phyloP scores from a whole-genome alignment of 306 rosid species.

The Canavalia gladiata region DNA sequence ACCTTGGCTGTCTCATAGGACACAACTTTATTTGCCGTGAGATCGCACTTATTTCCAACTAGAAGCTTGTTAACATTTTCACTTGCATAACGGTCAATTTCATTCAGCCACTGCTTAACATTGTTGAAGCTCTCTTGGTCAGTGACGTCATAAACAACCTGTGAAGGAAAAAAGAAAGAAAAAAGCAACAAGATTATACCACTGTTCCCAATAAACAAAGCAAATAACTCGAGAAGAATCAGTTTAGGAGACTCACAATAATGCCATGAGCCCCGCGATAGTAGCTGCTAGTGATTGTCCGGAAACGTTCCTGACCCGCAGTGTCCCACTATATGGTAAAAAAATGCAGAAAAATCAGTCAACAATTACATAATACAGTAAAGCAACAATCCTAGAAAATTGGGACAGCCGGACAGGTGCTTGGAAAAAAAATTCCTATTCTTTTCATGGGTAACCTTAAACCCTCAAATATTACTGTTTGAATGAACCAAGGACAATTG shows the following conservation, averaged over 20 bases:
- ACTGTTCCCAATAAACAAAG: constrained; percentile 32
- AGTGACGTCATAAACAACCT: constrained; percentile 88
- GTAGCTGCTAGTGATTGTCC: constrained; percentile 99
- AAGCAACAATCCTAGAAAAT: constrained; percentile 32
- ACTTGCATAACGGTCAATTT: constrained; percentile 87
- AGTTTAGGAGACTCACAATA: constrained; percentile 68
- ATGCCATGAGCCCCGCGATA: constrained; percentile 99
- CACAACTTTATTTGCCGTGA: constrained; percentile 78
- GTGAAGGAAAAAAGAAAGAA: background rate
- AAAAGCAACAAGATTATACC: constrained; percentile 35
- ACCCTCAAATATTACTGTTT: constrained; percentile 4
- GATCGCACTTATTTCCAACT: constrained; percentile 79
- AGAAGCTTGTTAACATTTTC: constrained; percentile 85
- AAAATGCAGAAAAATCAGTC: constrained; percentile 43
- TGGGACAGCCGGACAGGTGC: background rate
- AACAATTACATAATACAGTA: constrained; percentile 35
- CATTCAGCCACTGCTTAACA: constrained; percentile 84
- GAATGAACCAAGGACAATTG: constrained; percentile 30
- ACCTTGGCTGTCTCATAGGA: constrained; percentile 80
- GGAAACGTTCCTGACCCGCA: constrained; percentile 99
- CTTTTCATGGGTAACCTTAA: background rate
- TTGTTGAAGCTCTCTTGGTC: constrained; percentile 88
- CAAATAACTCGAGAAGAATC: background rate
- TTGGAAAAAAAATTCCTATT: background rate
- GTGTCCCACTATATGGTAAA: constrained; percentile 89